phyloP scores from a whole-genome alignment of 2,329 filamentous ascomycete genomes.

The Colletotrichum musicola region DNA sequence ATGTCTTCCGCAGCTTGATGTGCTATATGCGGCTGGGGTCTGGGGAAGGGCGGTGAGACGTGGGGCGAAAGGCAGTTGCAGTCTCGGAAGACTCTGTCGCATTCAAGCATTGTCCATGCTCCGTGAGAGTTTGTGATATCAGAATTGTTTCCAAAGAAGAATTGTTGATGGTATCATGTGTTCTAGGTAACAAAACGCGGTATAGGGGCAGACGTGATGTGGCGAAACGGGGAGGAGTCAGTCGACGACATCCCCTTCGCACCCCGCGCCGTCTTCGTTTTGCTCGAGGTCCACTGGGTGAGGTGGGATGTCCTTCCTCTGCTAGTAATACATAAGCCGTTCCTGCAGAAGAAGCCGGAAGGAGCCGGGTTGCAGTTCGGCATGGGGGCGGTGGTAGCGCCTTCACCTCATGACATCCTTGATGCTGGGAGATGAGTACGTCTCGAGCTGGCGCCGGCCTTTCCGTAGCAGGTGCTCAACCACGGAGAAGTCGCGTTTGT shows the following conservation, averaged over 20 bases:
- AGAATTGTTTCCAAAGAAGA: slow-evolving; percentile 47
- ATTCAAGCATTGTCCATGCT: slow-evolving; percentile 57
- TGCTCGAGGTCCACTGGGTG: neutral
- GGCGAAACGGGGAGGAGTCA: slow-evolving; percentile 11
- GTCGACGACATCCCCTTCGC: too few relatives aligned
- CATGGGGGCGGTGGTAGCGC: neutral
- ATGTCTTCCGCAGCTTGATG: slow-evolving; percentile 48
- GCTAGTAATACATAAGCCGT: neutral
- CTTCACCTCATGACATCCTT: slow-evolving; percentile 73
- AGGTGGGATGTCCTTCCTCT: slow-evolving; percentile 4
- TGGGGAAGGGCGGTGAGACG: slow-evolving; percentile 25
- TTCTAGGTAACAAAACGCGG: slow-evolving; percentile 36
- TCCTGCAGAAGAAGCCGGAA: too few relatives aligned
- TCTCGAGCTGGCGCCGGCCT: slow-evolving; percentile 83
- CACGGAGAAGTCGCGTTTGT: slow-evolving; percentile 87
- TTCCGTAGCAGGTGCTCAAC: slow-evolving; percentile 89
- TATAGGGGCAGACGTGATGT: slow-evolving; percentile 32
- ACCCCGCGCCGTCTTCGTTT: neutral
- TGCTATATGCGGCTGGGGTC: slow-evolving; percentile 40
- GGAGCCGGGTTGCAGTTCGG: neutral
- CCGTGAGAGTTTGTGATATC: slow-evolving; percentile 41
- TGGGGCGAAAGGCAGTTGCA: slow-evolving; percentile 33
- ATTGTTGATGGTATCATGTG: slow-evolving; percentile 36
- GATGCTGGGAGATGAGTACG: slow-evolving; percentile 84
- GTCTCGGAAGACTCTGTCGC: slow-evolving; percentile 54